Conservation (phyloP, 768 basidiomycete species). For the Boletus vinaceobasis region DNA sequence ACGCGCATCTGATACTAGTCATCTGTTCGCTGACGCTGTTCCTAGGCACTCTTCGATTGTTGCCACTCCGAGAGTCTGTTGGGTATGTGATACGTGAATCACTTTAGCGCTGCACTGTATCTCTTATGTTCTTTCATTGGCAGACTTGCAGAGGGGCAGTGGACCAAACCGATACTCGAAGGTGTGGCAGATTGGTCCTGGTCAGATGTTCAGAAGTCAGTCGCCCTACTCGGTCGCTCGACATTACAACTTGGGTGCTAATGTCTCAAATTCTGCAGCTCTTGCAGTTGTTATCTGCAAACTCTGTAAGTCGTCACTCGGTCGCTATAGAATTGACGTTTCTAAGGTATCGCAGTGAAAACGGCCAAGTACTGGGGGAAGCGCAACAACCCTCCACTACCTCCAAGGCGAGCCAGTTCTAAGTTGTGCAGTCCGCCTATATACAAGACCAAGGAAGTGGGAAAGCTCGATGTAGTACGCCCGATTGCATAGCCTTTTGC, state of each 20-base stretch:
- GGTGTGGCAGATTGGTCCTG: slow-evolving; percentile 13
- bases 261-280: not conserved
- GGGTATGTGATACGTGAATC: slow-evolving; percentile 10
- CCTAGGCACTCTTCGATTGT: slow-evolving; percentile 29
- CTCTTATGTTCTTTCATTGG: not conserved
- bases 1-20: not conserved
- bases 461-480: slow-evolving; percentile 20
- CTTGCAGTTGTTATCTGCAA: not conserved
- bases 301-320: slow-evolving; percentile 8
- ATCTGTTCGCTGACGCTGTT: not conserved
- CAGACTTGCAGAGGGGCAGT: slow-evolving; percentile 17
- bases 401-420: slow-evolving; percentile 9
- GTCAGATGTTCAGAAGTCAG: slow-evolving; percentile 15
- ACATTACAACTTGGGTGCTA: not conserved
- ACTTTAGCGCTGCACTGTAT: not conserved
- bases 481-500: not conserved
- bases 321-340: not conserved
- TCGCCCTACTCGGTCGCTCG: not conserved
- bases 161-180: slow-evolving; percentile 17
- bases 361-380: not conserved
- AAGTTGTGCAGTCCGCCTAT: slow-evolving; percentile 2
- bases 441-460: slow-evolving; percentile 4
- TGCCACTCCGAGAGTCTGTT: slow-evolving; percentile 29
- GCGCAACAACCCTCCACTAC: not conserved
- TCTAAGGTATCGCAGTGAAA: slow-evolving; percentile 4